Conservation (phyloP, 768 basidiomycete genomes). For the Calocybe gangraenosa region DNA sequence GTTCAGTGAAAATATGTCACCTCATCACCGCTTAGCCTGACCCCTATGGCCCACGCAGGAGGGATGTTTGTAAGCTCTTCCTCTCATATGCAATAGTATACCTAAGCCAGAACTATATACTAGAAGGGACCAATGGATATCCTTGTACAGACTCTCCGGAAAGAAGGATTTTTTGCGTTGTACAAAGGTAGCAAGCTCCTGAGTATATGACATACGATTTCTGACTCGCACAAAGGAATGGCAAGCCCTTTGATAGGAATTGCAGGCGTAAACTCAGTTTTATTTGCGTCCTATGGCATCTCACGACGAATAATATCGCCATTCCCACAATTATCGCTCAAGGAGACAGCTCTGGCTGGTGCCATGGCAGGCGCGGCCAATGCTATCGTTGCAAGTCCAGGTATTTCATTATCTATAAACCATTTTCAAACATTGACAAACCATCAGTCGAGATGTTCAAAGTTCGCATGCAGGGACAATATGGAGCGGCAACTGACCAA, state of each 20-base stretch:
- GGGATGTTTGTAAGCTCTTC: slow-evolving; percentile 77
- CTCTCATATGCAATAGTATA: background rate
- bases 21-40: background rate
- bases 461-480: slow-evolving; percentile 96
- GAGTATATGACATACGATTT: background rate
- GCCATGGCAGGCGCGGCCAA: slow-evolving; percentile 92
- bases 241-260: slow-evolving; percentile 88
- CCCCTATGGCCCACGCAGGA: slow-evolving; percentile 37
- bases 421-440: background rate
- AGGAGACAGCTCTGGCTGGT: slow-evolving; percentile 92
- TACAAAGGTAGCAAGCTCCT: slow-evolving; percentile 71
- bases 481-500: slow-evolving; percentile 78
- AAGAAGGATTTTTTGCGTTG: slow-evolving; percentile 91
- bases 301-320: slow-evolving; percentile 84
- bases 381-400: slow-evolving; percentile 88
- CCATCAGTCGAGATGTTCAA: slow-evolving; percentile 93
- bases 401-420: slow-evolving; percentile 28
- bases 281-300: slow-evolving; percentile 87
- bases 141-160: slow-evolving; percentile 67
- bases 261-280: slow-evolving; percentile 92
- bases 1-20: slow-evolving; percentile 36
- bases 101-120: background rate
- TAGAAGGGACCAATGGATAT: slow-evolving; percentile 96
- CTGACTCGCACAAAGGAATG: slow-evolving; percentile 58
- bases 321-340: slow-evolving; percentile 91